A percentile compares a stretch with the other conserved stretches of the same genome.
Evolutionary conservation across 805 yeast genomes (phyloP).

Genomic region (Metschnikowia noctiluminum): DNA sequence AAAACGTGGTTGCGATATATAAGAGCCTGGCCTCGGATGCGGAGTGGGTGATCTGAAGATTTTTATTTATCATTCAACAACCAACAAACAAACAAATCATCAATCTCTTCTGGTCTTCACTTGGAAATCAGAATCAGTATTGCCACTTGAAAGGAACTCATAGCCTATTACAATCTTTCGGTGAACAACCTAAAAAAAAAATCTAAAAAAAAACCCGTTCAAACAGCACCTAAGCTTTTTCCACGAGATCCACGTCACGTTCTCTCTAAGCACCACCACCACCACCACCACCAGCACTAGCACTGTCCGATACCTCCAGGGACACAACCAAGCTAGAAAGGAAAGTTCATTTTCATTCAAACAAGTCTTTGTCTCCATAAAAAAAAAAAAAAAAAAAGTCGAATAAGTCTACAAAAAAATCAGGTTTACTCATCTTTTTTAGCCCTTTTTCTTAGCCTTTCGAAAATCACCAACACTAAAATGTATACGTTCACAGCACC

Average conservation of each 20-base stretch:
- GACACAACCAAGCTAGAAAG: no score
- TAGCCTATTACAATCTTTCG: not conserved
- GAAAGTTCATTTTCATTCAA: no score
- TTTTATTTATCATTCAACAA: not conserved
- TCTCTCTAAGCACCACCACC: no score
- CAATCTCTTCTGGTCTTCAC: not conserved
- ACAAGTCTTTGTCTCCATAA: no score
- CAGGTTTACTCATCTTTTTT: not conserved
- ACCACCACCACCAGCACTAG: no score
- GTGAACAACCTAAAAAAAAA: not conserved
- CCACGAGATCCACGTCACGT: no score
- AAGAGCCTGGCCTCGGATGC: conserved; percentile 2
- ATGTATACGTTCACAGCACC: conserved; percentile 17
- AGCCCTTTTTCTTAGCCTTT: not conserved
- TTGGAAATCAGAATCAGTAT: not conserved
- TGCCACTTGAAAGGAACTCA: not conserved
- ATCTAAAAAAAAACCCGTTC: no score
- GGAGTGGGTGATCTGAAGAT: not conserved
- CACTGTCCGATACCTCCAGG: no score
- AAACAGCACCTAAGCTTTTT: no score
- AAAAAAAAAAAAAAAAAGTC: no score
- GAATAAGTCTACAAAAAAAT: no score
- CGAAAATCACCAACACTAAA: not conserved
- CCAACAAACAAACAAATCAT: not conserved
- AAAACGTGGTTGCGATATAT: conserved; percentile 11